A percentile compares a stretch with the other conserved stretches of the same genome.
Conservation (phyloP, 108 stramenopile genomes). For the Fistulifera solaris region DNA sequence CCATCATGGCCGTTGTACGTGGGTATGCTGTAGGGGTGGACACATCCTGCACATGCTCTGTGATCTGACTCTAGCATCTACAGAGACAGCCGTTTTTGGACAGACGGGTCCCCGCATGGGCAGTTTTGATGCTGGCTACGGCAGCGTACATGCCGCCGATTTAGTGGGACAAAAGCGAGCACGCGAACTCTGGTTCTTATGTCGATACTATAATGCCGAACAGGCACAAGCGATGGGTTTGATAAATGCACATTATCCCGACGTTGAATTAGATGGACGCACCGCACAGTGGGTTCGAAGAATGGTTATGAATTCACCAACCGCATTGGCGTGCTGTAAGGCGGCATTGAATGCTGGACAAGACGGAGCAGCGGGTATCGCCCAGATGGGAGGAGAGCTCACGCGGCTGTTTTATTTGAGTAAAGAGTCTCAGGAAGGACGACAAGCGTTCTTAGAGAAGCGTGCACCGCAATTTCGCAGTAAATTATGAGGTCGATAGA, state of each 20-base stretch:
- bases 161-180: conserved; percentile 92
- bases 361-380: conserved; percentile 88
- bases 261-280: conserved; percentile 66
- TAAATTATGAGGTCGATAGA: conserved; percentile 24
- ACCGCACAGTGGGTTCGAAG: conserved; percentile 85
- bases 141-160: conserved; percentile 75
- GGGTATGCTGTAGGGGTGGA: conserved; percentile 95
- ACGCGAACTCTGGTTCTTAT: conserved; percentile 89
- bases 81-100: conserved; percentile 83
- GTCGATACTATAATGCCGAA: conserved; percentile 70
- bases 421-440: conserved; percentile 87
- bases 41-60: conserved; percentile 93
- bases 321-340: conserved; percentile 85
- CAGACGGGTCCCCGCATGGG: conserved; percentile 92
- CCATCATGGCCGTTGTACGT: conserved; percentile 85
- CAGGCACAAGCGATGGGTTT: conserved; percentile 88
- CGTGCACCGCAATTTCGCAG: conserved; percentile 73
- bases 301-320: conserved; percentile 80
- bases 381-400: conserved; percentile 86
- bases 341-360: conserved; percentile 91
- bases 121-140: conserved; percentile 92
- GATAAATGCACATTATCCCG: conserved; percentile 70
- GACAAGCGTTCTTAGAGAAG: conserved; percentile 83
- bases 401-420: conserved; percentile 89
- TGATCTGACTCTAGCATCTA: conserved; percentile 76